These are phyloP conservation scores for Coemansia sp. DNA, from an alignment of 192 early-diverging fungal species.

Conservation along the genomic window DNA sequence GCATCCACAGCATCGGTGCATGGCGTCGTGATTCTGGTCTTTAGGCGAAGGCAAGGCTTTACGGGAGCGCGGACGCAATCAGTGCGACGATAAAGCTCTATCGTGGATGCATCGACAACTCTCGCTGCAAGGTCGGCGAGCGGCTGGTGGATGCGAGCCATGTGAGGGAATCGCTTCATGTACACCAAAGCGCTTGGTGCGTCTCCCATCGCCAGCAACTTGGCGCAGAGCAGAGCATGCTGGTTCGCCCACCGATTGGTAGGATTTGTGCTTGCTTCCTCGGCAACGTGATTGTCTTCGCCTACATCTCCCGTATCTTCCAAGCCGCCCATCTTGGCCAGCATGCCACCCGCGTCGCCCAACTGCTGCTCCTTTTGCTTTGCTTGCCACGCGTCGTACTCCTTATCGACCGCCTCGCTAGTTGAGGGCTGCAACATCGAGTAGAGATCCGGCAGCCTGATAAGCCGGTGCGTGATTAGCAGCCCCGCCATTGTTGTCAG, in stretches of 20 bases:
- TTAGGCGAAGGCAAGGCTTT: slow-evolving; percentile 15
- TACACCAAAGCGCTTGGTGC: slow-evolving; percentile 32
- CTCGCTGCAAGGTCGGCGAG: slow-evolving; percentile 41
- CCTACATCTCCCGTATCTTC: slow-evolving; percentile 24
- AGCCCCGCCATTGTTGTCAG: slow-evolving; percentile 44
- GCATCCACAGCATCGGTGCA: not conserved
- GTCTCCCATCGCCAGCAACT: slow-evolving; percentile 46
- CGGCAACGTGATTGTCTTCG: not conserved
- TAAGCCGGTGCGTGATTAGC: slow-evolving; percentile 40
- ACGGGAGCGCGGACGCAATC: slow-evolving; percentile 40
- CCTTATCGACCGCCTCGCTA: slow-evolving; percentile 16
- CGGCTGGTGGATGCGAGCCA: slow-evolving; percentile 33
- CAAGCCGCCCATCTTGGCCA: slow-evolving; percentile 41
- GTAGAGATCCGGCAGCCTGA: slow-evolving; percentile 37
- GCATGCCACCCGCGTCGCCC: slow-evolving; percentile 11
- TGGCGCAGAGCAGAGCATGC: slow-evolving; percentile 42
- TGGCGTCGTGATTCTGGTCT: not conserved
- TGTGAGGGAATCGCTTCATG: slow-evolving; percentile 33
- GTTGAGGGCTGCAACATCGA: slow-evolving; percentile 29
- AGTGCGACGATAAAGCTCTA: slow-evolving; percentile 24
- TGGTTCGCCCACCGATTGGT: slow-evolving; percentile 37
- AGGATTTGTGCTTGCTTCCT: not conserved
- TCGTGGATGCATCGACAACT: slow-evolving; percentile 33
- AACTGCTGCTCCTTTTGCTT: slow-evolving; percentile 30
- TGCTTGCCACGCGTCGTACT: slow-evolving; percentile 34